A percentile compares a stretch with the other conserved stretches of the same genome.
These are phyloP conservation scores for Suaeda aralocaspica DNA, from an alignment of 148 eudicot genomes.

Conservation along the genomic window DNA sequence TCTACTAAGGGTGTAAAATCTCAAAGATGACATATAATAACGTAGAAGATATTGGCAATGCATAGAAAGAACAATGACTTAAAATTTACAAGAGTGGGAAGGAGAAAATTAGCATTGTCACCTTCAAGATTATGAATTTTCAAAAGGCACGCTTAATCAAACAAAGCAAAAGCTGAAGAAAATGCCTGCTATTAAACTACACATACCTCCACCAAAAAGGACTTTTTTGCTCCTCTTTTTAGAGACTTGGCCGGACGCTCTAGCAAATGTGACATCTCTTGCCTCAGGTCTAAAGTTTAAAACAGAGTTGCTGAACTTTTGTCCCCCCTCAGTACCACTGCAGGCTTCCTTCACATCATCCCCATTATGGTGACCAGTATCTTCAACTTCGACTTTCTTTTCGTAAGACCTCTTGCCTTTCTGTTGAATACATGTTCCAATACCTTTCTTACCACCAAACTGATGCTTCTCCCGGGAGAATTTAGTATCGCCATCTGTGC, in stretches of 20 bases:
- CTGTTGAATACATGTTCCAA: conserved; percentile 29
- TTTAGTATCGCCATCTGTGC: conserved; percentile 74
- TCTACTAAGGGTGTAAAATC: no score
- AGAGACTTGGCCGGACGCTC: conserved; percentile 48
- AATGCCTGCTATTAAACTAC: neutral
- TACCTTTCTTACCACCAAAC: conserved; percentile 32
- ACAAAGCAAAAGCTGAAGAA: neutral
- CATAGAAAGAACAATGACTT: no score
- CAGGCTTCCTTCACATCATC: conserved; percentile 92
- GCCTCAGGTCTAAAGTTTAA: conserved; percentile 44
- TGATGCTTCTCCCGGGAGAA: conserved; percentile 37
- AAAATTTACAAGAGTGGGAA: neutral
- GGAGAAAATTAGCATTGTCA: neutral
- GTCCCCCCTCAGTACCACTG: conserved; percentile 94
- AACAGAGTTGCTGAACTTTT: conserved; percentile 41
- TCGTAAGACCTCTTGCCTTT: conserved; percentile 49
- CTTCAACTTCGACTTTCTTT: conserved; percentile 47
- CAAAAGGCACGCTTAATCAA: neutral
- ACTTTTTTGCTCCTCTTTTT: conserved; percentile 86
- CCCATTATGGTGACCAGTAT: conserved; percentile 37
- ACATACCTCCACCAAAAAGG: conserved; percentile 69
- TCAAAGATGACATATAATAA: no score
- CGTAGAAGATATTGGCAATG: no score
- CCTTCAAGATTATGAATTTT: neutral
- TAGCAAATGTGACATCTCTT: conserved; percentile 37